A percentile compares a stretch with the other conserved stretches of the same genome.
These are phyloP conservation scores for Myxozyma vanderwaltii DNA, from an alignment of 805 yeast genomes.

Conservation along the genomic window DNA sequence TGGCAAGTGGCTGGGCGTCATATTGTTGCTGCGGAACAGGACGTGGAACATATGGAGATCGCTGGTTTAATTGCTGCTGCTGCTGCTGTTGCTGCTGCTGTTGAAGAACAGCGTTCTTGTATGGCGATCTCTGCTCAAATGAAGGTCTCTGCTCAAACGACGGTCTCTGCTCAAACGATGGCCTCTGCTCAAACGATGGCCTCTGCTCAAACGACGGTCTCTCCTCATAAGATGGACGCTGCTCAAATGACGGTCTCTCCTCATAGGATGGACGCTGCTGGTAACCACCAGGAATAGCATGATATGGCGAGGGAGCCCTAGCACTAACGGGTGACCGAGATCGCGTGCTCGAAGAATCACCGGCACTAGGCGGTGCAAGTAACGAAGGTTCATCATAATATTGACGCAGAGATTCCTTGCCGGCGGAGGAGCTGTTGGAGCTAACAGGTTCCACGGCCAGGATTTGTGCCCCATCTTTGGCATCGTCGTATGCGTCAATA, in stretches of 20 bases:
- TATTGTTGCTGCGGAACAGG: background rate
- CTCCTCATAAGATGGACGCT: background rate
- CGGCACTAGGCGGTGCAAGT: background rate
- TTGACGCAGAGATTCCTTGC: background rate
- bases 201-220: constrained; percentile 2
- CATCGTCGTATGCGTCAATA: constrained; percentile 12
- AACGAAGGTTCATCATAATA: background rate
- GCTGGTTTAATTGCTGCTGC: background rate
- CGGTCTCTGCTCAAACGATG: background rate
- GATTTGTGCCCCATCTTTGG: background rate
- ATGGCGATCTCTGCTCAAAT: background rate
- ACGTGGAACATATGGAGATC: background rate
- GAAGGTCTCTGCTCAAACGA: background rate
- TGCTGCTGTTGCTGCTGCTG: too few relatives aligned
- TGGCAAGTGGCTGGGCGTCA: background rate
- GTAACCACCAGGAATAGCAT: background rate
- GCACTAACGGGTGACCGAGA: background rate
- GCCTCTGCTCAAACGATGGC: background rate
- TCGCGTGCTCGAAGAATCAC: background rate
- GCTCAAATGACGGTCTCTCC: background rate
- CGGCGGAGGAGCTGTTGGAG: background rate
- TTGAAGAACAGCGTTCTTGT: background rate
- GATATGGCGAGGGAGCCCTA: background rate
- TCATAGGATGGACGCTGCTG: background rate
- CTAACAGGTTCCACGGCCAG: background rate